A percentile compares a stretch with the other conserved stretches of the same genome.
These are phyloP conservation scores for Hypoxylon sp. DNA, from an alignment of 2,329 filamentous ascomycete species.

Conservation along the genomic window DNA sequence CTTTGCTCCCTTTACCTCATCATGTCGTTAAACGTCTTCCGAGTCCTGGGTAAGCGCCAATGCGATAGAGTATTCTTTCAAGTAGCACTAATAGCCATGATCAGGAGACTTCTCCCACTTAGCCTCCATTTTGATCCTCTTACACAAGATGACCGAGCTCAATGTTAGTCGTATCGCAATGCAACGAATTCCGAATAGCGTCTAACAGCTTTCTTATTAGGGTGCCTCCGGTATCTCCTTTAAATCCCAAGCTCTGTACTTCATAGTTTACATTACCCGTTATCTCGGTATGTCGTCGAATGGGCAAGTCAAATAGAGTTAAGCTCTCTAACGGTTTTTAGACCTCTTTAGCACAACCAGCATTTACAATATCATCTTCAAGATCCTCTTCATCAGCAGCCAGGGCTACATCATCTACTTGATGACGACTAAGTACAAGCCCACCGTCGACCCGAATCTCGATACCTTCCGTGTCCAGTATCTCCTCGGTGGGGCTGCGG, in stretches of 20 bases:
- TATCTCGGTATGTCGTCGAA: constrained; percentile 77
- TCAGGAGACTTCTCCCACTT: constrained; percentile 96
- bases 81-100: constrained; percentile 42
- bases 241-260: constrained; percentile 96
- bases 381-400: constrained; percentile 91
- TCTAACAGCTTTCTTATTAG: constrained; percentile 69
- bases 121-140: constrained; percentile 90
- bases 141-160: constrained; percentile 96
- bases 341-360: constrained; percentile 89
- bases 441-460: constrained; percentile 95
- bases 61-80: constrained; percentile 5
- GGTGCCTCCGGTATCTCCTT: constrained; percentile 98
- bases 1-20: constrained; percentile 41
- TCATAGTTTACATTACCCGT: constrained; percentile 92
- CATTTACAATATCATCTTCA: constrained; percentile 94
- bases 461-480: constrained; percentile 99
- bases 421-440: constrained; percentile 98
- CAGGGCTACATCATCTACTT: constrained; percentile 97
- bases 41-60: constrained; percentile 66
- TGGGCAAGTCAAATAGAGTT: constrained; percentile 14
- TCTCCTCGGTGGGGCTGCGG: constrained; percentile 83
- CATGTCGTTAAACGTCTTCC: constrained; percentile 72
- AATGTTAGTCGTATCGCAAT: constrained; percentile 73
- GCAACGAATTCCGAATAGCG: constrained; percentile 33
- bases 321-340: constrained; percentile 54